Evolutionary conservation across 2,329 filamentous ascomycete species (phyloP), one percentile per base, ranked within the genome.

Genomic region (Ampelomyces quisqualis): DNA sequence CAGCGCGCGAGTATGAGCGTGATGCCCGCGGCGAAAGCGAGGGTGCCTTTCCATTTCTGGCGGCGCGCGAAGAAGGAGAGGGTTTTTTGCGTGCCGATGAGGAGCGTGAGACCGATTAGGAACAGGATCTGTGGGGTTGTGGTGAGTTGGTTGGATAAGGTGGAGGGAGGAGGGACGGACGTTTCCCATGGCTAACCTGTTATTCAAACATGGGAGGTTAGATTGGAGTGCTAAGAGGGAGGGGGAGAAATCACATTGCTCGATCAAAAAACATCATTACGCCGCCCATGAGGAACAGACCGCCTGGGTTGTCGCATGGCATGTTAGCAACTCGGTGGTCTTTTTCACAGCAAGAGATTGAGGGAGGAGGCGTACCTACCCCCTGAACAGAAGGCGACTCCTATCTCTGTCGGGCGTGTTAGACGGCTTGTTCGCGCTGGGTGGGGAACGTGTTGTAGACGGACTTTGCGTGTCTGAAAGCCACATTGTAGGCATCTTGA

Each of bases 241-340:
- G 9, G 46, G 20, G 13, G n/a, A 11, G 26, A 32, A 36, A 84
- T 64, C 76, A 91, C 88, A 97, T 90, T 62, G 93, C 88, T 53
- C 93, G 83, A 73, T 98, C 93, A 75, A 98, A 98, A 76, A 98
- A 97, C 72, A 98, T 81, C 72, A 98, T 79, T 7, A 98, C 88
- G 47, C 93, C 93, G 64, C 89, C 88, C 65, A 96, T 80, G 42
- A 98, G 81, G 77, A 98, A 98, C 76, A 97, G 85, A 55, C 87
- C 89, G 70, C 91, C 91, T 95, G 67, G 28, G 39, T 32, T n/a
- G n/a, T n/a, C n/a, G n/a, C 40, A 26, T 28, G 4, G 14, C 49
- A 28, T 40, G 40, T 27, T 40, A 45, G 40, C 9, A 47, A 30
- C 23, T 54, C 55, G 60, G 41, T 48, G 45, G 39, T 44, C 46